Percentiles rank a stretch among this genome's conserved stretches.
Conservation (phyloP, 257 asterid species). For the Solanum verrucosum region DNA sequence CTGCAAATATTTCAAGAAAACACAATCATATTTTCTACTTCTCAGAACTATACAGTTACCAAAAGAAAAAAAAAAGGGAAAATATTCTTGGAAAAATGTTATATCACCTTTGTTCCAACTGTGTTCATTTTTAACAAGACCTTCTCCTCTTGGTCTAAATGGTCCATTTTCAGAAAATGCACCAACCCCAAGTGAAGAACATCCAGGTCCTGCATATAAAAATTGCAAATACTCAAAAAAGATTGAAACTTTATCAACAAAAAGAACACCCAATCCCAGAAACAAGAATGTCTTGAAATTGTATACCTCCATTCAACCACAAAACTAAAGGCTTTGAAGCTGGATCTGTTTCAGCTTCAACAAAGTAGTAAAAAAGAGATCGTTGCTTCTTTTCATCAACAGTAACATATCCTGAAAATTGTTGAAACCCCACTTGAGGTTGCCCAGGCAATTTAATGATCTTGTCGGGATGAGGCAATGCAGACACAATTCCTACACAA, state of each 20-base stretch:
- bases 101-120: conserved; percentile 64
- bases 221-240: background rate
- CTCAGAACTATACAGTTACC: background rate
- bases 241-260: background rate
- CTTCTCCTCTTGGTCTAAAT: conserved; percentile 48
- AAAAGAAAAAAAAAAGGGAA: background rate
- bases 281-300: background rate
- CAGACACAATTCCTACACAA: conserved; percentile 12
- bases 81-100: background rate
- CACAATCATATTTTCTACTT: conserved; percentile 2
- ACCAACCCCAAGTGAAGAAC: conserved; percentile 72
- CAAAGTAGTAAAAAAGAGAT: conserved; percentile 57
- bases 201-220: conserved; percentile 53
- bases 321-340: conserved; percentile 50
- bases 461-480: conserved; percentile 40
- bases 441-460: conserved; percentile 54
- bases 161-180: conserved; percentile 82
- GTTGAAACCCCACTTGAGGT: conserved; percentile 49
- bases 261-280: background rate
- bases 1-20: conserved; percentile 22
- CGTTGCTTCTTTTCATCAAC: conserved; percentile 46
- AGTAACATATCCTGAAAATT: conserved; percentile 54
- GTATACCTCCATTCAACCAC: conserved; percentile 68
- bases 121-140: conserved; percentile 36
- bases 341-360: conserved; percentile 48